Conservation (phyloP, 129 eudicot genomes). For the Mikania micrantha region DNA sequence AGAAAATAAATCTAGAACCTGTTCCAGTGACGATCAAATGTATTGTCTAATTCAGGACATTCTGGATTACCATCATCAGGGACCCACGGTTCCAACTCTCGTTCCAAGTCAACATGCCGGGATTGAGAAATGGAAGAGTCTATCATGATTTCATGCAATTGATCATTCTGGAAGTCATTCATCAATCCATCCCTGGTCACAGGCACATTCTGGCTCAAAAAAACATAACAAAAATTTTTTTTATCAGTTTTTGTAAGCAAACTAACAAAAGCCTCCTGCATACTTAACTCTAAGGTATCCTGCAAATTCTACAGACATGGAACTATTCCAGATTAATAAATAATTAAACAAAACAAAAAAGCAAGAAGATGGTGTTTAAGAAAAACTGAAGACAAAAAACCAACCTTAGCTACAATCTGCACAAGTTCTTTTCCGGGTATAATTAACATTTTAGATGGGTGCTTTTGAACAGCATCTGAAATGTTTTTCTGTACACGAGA, state of each 20-base stretch:
- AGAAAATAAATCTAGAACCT: slow-evolving; percentile 38
- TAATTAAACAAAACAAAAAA: not conserved
- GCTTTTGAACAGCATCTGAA: slow-evolving; percentile 47
- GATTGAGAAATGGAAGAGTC: slow-evolving; percentile 86
- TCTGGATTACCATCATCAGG: slow-evolving; percentile 71
- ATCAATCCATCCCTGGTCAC: slow-evolving; percentile 55
- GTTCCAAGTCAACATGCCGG: slow-evolving; percentile 63
- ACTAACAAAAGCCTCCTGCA: not conserved
- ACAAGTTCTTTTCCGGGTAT: slow-evolving; percentile 79
- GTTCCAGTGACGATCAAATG: slow-evolving; percentile 85
- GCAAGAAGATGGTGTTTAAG: not conserved
- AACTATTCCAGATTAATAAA: not conserved
- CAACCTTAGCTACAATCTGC: slow-evolving; percentile 90
- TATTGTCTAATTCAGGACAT: slow-evolving; percentile 76
- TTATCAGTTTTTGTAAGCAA: slow-evolving; percentile 4
- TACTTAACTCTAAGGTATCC: not conserved
- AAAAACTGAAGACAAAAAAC: slow-evolving; percentile 1
- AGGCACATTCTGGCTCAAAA: slow-evolving; percentile 64
- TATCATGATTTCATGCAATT: slow-evolving; percentile 68
- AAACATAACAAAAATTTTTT: not conserved
- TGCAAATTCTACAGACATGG: not conserved
- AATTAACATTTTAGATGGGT: slow-evolving; percentile 64
- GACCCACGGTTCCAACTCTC: slow-evolving; percentile 86
- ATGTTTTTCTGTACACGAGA: slow-evolving; percentile 46
- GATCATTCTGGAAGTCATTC: slow-evolving; percentile 53